Base-by-base conservation (phyloP, 129 eudicot genomes). In the Flaveria linearis region DNA sequence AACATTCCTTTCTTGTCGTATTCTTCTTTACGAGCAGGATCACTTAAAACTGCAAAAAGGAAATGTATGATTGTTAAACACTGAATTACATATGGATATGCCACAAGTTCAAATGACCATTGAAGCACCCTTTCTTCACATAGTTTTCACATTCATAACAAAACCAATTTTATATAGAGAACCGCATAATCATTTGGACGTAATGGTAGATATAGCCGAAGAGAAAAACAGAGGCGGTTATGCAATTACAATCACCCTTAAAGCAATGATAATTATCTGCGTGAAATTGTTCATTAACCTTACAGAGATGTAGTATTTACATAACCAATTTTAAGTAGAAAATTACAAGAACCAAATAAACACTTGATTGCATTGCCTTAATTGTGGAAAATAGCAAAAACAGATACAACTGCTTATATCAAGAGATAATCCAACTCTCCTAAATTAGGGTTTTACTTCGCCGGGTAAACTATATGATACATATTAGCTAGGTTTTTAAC, bases 1-100 rank as follows among this genome's bases (percentile, higher is more conserved):
- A 82, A 71, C 91, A 88, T 90, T 68, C 93, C 96, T 74, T 85
- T 86, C 86, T 45, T 86, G 91, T 93, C 98, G 46, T 93, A 93
- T 57, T 93, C 98, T 66, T 76, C 83, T 83, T 89, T 76, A 66
- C 86, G 84, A 45, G 73, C 73, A 41, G 98, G 96, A 82, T 93
- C 91, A 58, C 94, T 86, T 74, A 93, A 63, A 77, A 93, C 98
- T 93, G 95, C 65, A 82, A 71, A 41, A 39, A 17, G 16, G 55
- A 70, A 18, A 56, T 4, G 11, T 28, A 22, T 18, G 45, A 23
- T 67, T 22, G 18, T 65, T 66, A 76, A 36, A 36, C 41, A 36
- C 1, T 36, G 41, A 36, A 5, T 0, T 36, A 0, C 41, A 36
- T 0, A 1, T 36, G 1, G 7, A 36, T 36, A 36, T 0, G 41